phyloP scores from a whole-genome alignment of 352 stramenopile genomes.

The Globisporangium splendens region DNA sequence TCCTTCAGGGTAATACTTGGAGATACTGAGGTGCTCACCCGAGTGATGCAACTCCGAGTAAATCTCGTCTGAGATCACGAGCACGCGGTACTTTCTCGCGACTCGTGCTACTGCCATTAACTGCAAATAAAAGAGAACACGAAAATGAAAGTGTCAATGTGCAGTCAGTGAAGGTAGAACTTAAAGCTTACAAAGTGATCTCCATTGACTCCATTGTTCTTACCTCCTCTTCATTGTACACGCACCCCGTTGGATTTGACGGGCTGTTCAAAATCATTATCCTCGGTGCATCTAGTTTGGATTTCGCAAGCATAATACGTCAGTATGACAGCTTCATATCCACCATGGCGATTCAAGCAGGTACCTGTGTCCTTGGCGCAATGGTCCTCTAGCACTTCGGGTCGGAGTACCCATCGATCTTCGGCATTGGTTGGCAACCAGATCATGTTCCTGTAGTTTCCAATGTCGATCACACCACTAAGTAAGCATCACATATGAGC shows the following conservation, averaged over 20 bases:
- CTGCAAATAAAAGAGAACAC: slow-evolving; percentile 1
- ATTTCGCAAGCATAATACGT: neutral
- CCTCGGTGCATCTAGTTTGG: slow-evolving; percentile 54
- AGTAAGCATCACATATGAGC: slow-evolving; percentile 9
- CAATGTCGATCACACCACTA: slow-evolving; percentile 6
- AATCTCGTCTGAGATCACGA: slow-evolving; percentile 89
- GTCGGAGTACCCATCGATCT: slow-evolving; percentile 76
- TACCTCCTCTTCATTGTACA: slow-evolving; percentile 78
- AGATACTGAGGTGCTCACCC: slow-evolving; percentile 75
- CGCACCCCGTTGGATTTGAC: slow-evolving; percentile 82
- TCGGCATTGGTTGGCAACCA: slow-evolving; percentile 79
- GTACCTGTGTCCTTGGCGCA: slow-evolving; percentile 78
- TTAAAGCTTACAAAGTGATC: neutral
- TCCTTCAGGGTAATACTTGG: slow-evolving; percentile 82
- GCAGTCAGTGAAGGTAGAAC: neutral
- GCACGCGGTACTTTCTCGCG: slow-evolving; percentile 80
- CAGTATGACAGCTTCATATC: neutral
- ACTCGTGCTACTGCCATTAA: slow-evolving; percentile 60
- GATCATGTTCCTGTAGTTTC: slow-evolving; percentile 74
- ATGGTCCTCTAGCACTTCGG: slow-evolving; percentile 77
- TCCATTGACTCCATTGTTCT: too few relatives aligned
- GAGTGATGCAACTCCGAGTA: slow-evolving; percentile 84
- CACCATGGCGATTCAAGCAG: neutral
- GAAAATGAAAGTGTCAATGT: too few relatives aligned
- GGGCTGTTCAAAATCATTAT: slow-evolving; percentile 87